Conservation (phyloP, 257 asterid genomes). For the Cinchona pubescens region DNA sequence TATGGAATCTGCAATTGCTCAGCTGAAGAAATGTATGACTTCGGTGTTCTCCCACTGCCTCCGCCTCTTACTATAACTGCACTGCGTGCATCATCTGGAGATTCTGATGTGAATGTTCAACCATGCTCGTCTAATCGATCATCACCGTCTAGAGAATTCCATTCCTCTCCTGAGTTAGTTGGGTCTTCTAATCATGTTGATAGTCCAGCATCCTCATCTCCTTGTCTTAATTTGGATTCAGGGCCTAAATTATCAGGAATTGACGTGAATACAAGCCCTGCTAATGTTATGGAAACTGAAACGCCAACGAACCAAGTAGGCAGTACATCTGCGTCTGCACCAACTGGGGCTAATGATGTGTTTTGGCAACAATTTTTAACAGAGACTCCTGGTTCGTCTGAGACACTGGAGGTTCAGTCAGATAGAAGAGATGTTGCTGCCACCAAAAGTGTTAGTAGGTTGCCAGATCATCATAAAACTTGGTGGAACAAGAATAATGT, state of each 20-base stretch:
- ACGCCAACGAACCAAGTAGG: conserved; percentile 25
- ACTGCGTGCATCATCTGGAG: conserved; percentile 43
- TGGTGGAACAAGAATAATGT: conserved; percentile 54
- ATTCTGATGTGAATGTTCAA: conserved; percentile 48
- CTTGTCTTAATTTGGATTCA: conserved; percentile 34
- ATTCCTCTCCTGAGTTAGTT: conserved; percentile 41
- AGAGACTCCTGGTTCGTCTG: conserved; percentile 52
- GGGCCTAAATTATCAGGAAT: conserved; percentile 32
- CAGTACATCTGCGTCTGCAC: conserved; percentile 22
- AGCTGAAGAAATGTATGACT: conserved; percentile 27
- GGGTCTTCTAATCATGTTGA: conserved; percentile 31
- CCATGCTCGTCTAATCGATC: conserved; percentile 37
- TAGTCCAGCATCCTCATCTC: conserved; percentile 48
- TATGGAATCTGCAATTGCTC: conserved; percentile 38
- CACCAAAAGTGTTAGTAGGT: conserved; percentile 25
- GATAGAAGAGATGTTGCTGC: conserved; percentile 32
- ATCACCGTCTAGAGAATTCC: conserved; percentile 45
- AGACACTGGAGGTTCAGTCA: conserved; percentile 40
- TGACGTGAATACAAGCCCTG: conserved; percentile 41
- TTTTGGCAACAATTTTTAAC: conserved; percentile 90
- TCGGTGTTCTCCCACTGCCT: conserved; percentile 27
- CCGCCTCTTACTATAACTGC: conserved; percentile 34
- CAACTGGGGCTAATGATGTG: conserved; percentile 56
- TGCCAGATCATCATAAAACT: conserved; percentile 33
- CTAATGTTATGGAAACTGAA: conserved; percentile 19